phyloP scores from a whole-genome alignment of 164 flowering plant species.

The Tinospora cordifolia region DNA sequence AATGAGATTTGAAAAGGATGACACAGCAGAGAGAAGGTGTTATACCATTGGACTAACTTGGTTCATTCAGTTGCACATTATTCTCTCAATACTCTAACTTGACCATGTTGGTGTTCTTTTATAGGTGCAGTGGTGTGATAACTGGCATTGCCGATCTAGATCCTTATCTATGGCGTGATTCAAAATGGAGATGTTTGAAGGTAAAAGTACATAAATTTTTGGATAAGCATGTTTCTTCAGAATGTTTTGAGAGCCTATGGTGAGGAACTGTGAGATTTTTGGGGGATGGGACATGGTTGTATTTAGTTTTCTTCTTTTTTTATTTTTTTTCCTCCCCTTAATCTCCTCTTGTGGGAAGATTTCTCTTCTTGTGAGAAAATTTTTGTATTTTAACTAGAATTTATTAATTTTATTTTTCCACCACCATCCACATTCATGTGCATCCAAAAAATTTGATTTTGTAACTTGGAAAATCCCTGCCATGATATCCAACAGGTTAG shows the following conservation, averaged over 20 bases:
- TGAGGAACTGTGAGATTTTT: too few relatives aligned
- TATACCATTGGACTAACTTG: neutral
- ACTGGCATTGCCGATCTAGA: slow-evolving; percentile 65
- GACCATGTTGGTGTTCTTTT: slow-evolving; percentile 10
- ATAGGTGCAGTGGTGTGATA: slow-evolving; percentile 77
- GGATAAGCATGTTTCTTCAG: neutral
- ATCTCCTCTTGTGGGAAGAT: neutral
- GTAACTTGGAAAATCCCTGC: neutral
- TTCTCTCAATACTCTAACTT: neutral
- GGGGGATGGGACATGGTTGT: too few relatives aligned
- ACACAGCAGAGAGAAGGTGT: slow-evolving; percentile 83
- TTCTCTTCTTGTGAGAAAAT: neutral
- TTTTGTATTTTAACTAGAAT: too few relatives aligned
- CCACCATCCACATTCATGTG: neutral
- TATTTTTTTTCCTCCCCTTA: neutral
- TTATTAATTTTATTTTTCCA: neutral
- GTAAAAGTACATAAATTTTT: slow-evolving; percentile 23
- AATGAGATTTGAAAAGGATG: slow-evolving; percentile 72
- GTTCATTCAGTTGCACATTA: neutral
- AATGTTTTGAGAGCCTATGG: too few relatives aligned
- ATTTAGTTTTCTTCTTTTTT: too few relatives aligned
- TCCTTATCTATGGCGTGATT: slow-evolving; percentile 77
- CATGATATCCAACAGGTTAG: slow-evolving; percentile 46
- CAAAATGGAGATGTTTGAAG: slow-evolving; percentile 93
- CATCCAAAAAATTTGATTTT: neutral